Evolutionary conservation across 257 asterid species (phyloP).

Genomic region (Solanum stenotomum): DNA sequence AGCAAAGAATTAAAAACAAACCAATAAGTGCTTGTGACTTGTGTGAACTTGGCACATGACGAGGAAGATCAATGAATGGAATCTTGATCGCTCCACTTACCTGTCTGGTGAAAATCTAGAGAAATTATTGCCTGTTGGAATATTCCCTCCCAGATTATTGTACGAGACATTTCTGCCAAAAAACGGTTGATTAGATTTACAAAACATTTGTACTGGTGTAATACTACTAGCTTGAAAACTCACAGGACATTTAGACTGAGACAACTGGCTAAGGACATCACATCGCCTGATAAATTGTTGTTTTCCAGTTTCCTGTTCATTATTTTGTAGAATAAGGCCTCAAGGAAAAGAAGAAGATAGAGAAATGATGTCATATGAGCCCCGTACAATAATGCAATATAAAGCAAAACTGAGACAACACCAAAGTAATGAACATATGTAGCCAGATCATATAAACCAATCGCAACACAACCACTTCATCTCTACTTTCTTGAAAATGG

Average conservation of each 20-base stretch:
- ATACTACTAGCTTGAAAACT: slow-evolving; percentile 11
- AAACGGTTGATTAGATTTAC: not conserved
- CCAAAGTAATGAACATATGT: not conserved
- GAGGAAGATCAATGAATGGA: not conserved
- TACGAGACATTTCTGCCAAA: slow-evolving; percentile 72
- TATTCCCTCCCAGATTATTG: slow-evolving; percentile 66
- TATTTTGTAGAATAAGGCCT: not conserved
- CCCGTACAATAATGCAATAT: not conserved
- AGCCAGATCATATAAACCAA: not conserved
- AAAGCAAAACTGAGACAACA: not conserved
- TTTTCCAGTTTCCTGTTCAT: slow-evolving; percentile 53
- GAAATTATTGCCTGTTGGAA: slow-evolving; percentile 83
- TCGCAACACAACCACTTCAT: not conserved
- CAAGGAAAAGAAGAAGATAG: not conserved
- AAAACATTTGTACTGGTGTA: not conserved
- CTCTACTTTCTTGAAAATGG: not conserved
- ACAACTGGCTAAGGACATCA: slow-evolving; percentile 57
- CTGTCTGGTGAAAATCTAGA: slow-evolving; percentile 83
- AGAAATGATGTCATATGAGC: not conserved
- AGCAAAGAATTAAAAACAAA: not conserved
- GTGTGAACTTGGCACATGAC: not conserved
- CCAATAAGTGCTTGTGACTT: not conserved
- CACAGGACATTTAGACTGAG: slow-evolving; percentile 71
- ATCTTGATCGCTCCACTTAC: slow-evolving; percentile 6
- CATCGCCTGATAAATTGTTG: slow-evolving; percentile 85